phyloP scores from a whole-genome alignment of 1,284 basidiomycete species.

The Chondrostereum purpureum region DNA sequence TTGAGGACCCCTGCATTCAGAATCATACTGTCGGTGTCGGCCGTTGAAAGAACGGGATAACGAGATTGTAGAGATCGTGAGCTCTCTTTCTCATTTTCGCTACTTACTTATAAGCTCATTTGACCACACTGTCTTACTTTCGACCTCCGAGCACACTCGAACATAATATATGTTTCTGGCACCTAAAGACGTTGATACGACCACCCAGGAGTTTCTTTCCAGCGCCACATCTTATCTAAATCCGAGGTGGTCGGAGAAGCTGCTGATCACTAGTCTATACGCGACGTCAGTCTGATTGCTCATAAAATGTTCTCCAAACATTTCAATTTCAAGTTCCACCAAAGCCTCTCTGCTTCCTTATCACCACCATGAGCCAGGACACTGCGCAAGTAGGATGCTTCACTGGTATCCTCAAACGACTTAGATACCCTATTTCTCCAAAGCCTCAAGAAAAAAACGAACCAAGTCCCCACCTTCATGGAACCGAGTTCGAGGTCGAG shows the following conservation, averaged over 20 bases:
- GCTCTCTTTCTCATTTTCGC: too few relatives aligned
- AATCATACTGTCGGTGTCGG: too few relatives aligned
- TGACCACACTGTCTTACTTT: not conserved
- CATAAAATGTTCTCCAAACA: not conserved
- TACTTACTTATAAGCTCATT: too few relatives aligned
- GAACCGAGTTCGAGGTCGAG: not conserved
- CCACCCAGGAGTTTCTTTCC: slow-evolving; percentile 3
- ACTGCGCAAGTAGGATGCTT: slow-evolving; percentile 9
- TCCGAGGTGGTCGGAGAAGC: slow-evolving; percentile 7
- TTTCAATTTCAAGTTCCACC: not conserved
- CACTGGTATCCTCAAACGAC: slow-evolving; percentile 10
- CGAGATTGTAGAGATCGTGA: too few relatives aligned
- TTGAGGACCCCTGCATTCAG: too few relatives aligned
- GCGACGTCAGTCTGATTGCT: not conserved
- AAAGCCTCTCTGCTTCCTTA: slow-evolving; percentile 3
- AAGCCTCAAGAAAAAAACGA: not conserved
- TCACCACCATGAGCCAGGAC: slow-evolving; percentile 1
- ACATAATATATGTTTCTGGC: not conserved
- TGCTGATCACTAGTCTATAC: not conserved
- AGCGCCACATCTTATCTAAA: slow-evolving; percentile 5
- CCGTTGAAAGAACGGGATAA: too few relatives aligned
- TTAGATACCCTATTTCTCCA: too few relatives aligned
- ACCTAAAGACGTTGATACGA: not conserved
- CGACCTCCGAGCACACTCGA: not conserved
- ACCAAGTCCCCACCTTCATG: not conserved